phyloP scores from a whole-genome alignment of 345 rosid species.

The Geranium rotundifolium region DNA sequence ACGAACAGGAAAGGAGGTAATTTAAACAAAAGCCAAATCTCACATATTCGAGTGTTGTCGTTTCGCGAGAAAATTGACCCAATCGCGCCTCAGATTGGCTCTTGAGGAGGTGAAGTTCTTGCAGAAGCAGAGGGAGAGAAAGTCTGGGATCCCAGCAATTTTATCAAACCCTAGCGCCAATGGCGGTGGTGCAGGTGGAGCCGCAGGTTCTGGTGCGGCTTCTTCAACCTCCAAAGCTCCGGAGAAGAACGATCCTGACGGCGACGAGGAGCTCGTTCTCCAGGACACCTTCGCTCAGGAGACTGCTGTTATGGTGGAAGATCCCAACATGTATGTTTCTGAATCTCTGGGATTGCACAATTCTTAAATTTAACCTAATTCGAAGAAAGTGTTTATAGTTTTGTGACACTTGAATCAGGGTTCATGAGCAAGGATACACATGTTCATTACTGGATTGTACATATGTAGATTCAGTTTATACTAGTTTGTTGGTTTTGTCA shows the following conservation, averaged over 20 bases:
- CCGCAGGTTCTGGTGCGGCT: slow-evolving; percentile 3
- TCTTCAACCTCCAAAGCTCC: neutral
- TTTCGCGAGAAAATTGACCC: neutral
- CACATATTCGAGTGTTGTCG: no score
- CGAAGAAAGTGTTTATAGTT: no score
- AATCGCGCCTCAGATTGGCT: slow-evolving; percentile 31
- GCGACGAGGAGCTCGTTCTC: slow-evolving; percentile 90
- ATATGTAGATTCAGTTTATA: no score
- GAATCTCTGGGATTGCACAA: neutral
- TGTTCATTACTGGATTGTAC: no score
- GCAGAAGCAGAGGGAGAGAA: slow-evolving; percentile 90
- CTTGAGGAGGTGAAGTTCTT: slow-evolving; percentile 92
- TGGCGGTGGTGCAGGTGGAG: slow-evolving; percentile 4
- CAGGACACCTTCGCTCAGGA: slow-evolving; percentile 98
- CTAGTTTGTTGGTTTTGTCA: no score
- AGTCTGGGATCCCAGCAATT: slow-evolving; percentile 60
- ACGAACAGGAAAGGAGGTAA: slow-evolving; percentile 66
- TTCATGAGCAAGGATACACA: no score
- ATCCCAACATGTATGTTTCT: slow-evolving; percentile 64
- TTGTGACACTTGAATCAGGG: no score
- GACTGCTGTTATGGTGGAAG: slow-evolving; percentile 92
- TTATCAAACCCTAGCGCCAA: slow-evolving; percentile 25
- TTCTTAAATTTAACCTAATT: no score
- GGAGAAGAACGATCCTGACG: slow-evolving; percentile 68
- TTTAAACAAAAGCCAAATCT: neutral